These are phyloP conservation scores for Noccaea bulbosa DNA, from an alignment of 345 rosid species.

Conservation along the genomic window DNA sequence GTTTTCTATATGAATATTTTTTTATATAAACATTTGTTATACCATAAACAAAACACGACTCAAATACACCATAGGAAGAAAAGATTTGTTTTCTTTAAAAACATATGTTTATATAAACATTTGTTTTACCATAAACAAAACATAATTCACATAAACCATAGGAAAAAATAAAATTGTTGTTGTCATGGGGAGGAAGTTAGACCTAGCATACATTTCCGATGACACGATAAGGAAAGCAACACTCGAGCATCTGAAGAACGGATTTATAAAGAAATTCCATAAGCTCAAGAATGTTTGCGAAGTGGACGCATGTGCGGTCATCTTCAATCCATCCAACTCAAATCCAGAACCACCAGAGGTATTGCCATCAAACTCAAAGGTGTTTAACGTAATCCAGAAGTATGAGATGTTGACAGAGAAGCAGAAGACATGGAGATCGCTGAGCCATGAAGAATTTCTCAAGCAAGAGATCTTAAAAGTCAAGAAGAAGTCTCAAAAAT, in stretches of 20 bases:
- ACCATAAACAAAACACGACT: too few relatives aligned
- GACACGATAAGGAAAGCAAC: background rate
- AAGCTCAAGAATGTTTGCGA: background rate
- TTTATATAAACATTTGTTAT: too few relatives aligned
- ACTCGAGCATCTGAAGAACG: background rate
- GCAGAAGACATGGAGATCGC: background rate
- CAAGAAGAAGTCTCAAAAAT: background rate
- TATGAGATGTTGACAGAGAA: background rate
- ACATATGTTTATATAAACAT: slow-evolving; percentile 6
- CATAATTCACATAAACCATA: background rate
- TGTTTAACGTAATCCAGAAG: background rate
- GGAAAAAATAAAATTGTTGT: background rate
- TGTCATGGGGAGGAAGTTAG: slow-evolving; percentile 7
- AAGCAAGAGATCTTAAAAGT: background rate
- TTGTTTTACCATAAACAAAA: background rate
- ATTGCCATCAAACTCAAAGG: background rate
- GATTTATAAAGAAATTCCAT: background rate
- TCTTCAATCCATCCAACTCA: background rate
- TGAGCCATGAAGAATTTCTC: slow-evolving; percentile 1
- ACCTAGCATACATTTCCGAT: background rate
- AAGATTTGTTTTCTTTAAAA: too few relatives aligned
- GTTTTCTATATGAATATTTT: too few relatives aligned
- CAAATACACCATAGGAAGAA: too few relatives aligned
- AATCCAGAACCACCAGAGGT: background rate
- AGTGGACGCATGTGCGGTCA: slow-evolving; percentile 8